phyloP scores from a whole-genome alignment of 208 protist genomes.

The Angomonas ambiguus region DNA sequence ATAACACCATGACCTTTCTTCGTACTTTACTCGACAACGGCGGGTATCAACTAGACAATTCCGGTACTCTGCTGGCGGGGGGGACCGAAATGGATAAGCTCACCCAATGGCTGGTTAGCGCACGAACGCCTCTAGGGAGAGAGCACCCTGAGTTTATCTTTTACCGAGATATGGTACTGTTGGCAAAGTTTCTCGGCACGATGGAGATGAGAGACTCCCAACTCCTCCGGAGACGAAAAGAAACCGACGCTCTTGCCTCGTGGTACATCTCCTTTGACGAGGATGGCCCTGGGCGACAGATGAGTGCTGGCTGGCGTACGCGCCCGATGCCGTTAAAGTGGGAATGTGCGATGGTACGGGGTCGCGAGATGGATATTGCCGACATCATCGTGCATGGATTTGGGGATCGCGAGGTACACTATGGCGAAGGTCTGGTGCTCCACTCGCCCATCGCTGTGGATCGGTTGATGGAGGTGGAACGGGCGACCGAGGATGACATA shows the following conservation, averaged over 20 bases:
- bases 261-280: conserved; percentile 83
- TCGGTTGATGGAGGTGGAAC: conserved; percentile 40
- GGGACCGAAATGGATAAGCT: conserved; percentile 72
- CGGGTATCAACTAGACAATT: conserved; percentile 50
- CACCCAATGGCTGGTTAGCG: conserved; percentile 65
- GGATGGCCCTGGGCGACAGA: conserved; percentile 57
- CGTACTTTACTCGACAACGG: conserved; percentile 47
- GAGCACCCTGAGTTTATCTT: conserved; percentile 60
- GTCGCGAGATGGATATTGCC: conserved; percentile 73
- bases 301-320: conserved; percentile 74
- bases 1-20: conserved; percentile 54
- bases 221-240: conserved; percentile 54
- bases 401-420: conserved; percentile 65
- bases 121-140: conserved; percentile 39
- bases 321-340: conserved; percentile 37
- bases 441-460: conserved; percentile 71
- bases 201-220: conserved; percentile 80
- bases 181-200: conserved; percentile 72
- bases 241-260: conserved; percentile 45
- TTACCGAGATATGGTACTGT: conserved; percentile 66
- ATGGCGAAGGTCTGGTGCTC: conserved; percentile 68
- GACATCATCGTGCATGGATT: conserved; percentile 73
- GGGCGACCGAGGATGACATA: conserved; percentile 84
- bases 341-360: conserved; percentile 75
- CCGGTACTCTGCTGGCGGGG: conserved; percentile 20